Base-by-base conservation (phyloP, 805 yeast species). In the Barnettozyma californica region DNA sequence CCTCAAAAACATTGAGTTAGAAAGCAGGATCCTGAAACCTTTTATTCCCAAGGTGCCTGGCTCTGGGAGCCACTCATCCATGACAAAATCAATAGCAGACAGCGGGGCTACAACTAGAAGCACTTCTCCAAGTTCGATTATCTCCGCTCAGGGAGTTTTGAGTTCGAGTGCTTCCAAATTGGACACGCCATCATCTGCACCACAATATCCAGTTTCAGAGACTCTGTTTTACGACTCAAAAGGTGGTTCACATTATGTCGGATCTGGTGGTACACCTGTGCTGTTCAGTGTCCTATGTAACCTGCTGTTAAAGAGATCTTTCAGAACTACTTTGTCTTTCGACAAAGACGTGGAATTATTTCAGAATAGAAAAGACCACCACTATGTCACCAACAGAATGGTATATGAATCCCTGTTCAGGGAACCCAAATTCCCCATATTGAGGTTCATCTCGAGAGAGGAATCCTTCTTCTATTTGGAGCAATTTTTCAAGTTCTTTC, bases 221-320 rank as follows among this genome's bases (percentile, higher is more conserved):
- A 57, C 71, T n/a, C 54, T 74, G 35, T 64, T 74, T 19, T 68
- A 68, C 60, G 80, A 75, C 51, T 59, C 67, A 20, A 68, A 66
- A 48, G 78, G 78, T 5, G 74, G 72, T 46, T 68, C 75, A 0
- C 79, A 75, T 56, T 75, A 70, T 49, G 69, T 75, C 45, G 79
- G 79, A 1, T 67, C 71, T 19, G 67, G 67, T 16, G 77, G 78
- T 21, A 73, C 77, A 1, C 72, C 76, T 0, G 70, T 75, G 2
- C 51, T 74, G 25, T 60, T 74, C 47, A 70, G 67, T 44, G 71
- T 75, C 1, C 51, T 74, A 9, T 71, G 77, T 50, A 75, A 71
- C 52, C 61, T 74, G 19, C 64, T 74, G 23, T 58, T 59, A 44
- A 61, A 61, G 31, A 46, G 63, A 38, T 58, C 62, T 1, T 53